These are phyloP conservation scores for Phoma sp. DNA, from an alignment of 2,329 filamentous ascomycete species.

Conservation along the genomic window DNA sequence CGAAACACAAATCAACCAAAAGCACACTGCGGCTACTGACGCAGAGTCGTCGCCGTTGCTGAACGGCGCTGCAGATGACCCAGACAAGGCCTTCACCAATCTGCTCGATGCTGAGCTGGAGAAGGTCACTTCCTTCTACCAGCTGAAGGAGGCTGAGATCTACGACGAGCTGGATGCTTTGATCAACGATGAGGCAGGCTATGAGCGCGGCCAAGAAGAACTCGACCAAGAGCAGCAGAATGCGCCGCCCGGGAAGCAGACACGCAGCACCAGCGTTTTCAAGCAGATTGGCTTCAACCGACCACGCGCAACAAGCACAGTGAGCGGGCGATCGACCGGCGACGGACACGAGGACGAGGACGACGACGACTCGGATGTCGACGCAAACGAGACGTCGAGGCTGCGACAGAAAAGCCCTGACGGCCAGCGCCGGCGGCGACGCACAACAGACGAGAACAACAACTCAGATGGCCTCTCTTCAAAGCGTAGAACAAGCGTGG, in stretches of 20 bases:
- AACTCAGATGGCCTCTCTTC: constrained; percentile 67
- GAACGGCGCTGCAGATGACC: constrained; percentile 66
- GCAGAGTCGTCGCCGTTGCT: constrained; percentile 87
- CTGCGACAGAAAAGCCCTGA: constrained; percentile 50
- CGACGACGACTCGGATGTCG: constrained; percentile 64
- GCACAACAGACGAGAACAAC: constrained; percentile 56
- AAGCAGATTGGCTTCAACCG: constrained; percentile 48
- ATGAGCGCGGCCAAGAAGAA: constrained; percentile 62
- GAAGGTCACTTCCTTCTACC: constrained; percentile 91
- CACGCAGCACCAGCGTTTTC: constrained; percentile 58
- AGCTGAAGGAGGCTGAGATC: constrained; percentile 86
- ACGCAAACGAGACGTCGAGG: constrained; percentile 58
- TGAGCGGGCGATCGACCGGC: constrained; percentile 50
- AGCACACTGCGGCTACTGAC: constrained; percentile 62
- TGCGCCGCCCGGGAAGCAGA: constrained; percentile 47
- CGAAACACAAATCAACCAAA: constrained; percentile 80
- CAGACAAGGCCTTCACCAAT: constrained; percentile 80
- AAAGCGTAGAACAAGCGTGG: constrained; percentile 67
- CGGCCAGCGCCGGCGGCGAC: constrained; percentile 34
- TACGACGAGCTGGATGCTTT: constrained; percentile 79
- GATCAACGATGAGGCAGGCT: constrained; percentile 74
- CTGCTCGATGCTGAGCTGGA: constrained; percentile 89
- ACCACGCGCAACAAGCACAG: constrained; percentile 53
- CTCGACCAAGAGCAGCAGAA: constrained; percentile 46
- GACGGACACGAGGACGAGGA: constrained; percentile 58